A percentile compares a stretch with the other conserved stretches of the same genome.
Evolutionary conservation across 108 stramenopile species (phyloP).

Genomic region (Aurantiochytrium sp.): DNA sequence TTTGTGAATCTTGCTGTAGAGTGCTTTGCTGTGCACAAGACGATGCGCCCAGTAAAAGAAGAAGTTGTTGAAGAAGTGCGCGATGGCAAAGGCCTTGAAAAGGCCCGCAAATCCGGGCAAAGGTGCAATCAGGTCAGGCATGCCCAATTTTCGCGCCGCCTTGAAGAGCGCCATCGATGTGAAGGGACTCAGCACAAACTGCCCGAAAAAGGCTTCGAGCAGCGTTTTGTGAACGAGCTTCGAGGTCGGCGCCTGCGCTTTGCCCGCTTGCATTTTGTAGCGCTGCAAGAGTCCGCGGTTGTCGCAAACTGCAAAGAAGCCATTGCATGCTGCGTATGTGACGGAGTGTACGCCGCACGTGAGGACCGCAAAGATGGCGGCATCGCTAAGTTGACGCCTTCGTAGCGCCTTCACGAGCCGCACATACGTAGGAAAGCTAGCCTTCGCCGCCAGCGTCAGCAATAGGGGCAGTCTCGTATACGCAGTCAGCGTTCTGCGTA

Average conservation of each 20-base stretch:
- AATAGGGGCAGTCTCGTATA: background rate
- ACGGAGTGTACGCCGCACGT: background rate
- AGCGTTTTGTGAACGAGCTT: background rate
- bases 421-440: background rate
- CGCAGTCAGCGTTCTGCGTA: background rate
- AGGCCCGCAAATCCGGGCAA: background rate
- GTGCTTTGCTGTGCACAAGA: background rate
- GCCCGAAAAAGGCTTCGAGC: background rate
- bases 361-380: background rate
- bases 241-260: background rate
- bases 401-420: background rate
- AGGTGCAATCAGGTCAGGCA: background rate
- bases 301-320: background rate
- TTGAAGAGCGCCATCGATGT: background rate
- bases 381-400: background rate
- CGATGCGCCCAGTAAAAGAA: constrained; percentile 37
- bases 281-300: background rate
- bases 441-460: background rate
- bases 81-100: constrained; percentile 5
- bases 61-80: constrained; percentile 28
- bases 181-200: background rate
- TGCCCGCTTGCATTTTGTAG: background rate
- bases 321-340: background rate
- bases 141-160: background rate
- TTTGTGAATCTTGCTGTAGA: constrained; percentile 32